Conservation (phyloP, 108 stramenopile genomes). For the Conticribra weissflogii region DNA sequence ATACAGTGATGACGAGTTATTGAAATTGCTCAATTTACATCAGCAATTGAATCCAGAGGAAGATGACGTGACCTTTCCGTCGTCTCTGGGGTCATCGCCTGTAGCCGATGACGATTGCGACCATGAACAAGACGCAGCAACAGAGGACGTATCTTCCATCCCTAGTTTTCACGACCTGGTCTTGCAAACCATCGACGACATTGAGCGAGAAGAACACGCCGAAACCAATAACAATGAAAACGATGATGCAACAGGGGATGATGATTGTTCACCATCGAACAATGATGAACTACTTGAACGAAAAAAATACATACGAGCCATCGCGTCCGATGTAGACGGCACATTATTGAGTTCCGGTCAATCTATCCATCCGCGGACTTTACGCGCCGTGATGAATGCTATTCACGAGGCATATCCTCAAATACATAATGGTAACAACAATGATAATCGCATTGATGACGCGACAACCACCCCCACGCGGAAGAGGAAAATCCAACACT, state of each 20-base stretch:
- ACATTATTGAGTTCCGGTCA: slow-evolving; percentile 72
- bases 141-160: slow-evolving; percentile 19
- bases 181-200: slow-evolving; percentile 54
- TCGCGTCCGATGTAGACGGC: slow-evolving; percentile 91
- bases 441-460: not conserved
- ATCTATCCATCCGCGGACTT: slow-evolving; percentile 71
- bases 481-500: slow-evolving; percentile 41
- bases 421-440: slow-evolving; percentile 21
- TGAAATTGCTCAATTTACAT: slow-evolving; percentile 62
- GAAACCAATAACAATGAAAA: too few species aligned
- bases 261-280: too few species aligned
- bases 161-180: slow-evolving; percentile 70
- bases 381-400: slow-evolving; percentile 56
- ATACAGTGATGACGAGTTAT: slow-evolving; percentile 74
- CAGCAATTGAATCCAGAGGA: slow-evolving; percentile 38
- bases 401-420: too few species aligned
- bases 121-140: too few species aligned
- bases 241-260: slow-evolving; percentile 12
- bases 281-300: too few species aligned
- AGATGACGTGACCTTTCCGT: slow-evolving; percentile 21
- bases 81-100: too few species aligned
- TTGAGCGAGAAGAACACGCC: slow-evolving; percentile 10
- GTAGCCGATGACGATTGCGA: too few species aligned
- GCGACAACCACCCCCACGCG: too few species aligned
- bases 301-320: slow-evolving; percentile 53